Conservation (phyloP, 164 flowering plant species). For the Sextonia rubra region DNA sequence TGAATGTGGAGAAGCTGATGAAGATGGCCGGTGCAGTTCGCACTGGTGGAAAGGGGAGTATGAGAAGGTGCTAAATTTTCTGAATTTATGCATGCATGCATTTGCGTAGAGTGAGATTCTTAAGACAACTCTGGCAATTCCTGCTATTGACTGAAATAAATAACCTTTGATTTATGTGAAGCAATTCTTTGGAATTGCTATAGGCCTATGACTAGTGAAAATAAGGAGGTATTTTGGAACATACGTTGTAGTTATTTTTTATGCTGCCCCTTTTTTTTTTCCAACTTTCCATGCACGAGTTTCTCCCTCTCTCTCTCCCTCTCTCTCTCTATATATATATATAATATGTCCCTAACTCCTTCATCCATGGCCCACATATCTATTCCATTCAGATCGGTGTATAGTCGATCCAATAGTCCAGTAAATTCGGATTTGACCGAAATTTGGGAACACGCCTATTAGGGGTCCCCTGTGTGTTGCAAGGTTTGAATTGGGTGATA, state of each 20-base stretch:
- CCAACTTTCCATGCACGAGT: neutral
- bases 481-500: too few species aligned
- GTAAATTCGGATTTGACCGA: too few species aligned
- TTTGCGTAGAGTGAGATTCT: neutral
- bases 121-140: too few species aligned
- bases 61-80: slow-evolving; percentile 36
- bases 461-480: too few species aligned
- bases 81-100: neutral
- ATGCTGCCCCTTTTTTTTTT: neutral
- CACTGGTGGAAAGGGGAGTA: slow-evolving; percentile 61
- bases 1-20: slow-evolving; percentile 54
- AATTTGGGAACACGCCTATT: too few species aligned
- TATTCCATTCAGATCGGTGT: too few species aligned
- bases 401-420: too few species aligned
- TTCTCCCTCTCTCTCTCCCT: neutral
- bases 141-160: too few species aligned
- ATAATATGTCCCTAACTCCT: too few species aligned
- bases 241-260: neutral
- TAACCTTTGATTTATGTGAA: too few species aligned
- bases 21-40: slow-evolving; percentile 66
- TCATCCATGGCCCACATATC: too few species aligned
- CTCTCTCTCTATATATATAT: neutral
- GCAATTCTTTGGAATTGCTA: neutral
- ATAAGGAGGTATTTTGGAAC: neutral
- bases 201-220: neutral